A percentile compares a stretch with the other conserved stretches of the same genome.
These are phyloP conservation scores for Pythium insidiosum DNA, from an alignment of 352 stramenopile genomes.

Conservation along the genomic window DNA sequence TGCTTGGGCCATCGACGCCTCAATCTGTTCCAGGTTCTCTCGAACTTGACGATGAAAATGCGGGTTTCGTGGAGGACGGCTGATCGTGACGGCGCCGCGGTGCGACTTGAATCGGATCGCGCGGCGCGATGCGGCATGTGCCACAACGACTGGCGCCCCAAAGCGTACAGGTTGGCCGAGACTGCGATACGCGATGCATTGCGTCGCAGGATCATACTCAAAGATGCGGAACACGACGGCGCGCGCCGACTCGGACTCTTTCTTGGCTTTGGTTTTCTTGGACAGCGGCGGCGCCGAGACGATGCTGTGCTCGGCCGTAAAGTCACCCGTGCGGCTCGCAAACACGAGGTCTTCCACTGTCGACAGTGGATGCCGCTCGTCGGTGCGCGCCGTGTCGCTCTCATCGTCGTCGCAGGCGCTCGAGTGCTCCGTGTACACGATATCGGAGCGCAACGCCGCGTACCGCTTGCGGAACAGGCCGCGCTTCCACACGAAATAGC, in stretches of 20 bases:
- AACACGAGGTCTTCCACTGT: too few species aligned
- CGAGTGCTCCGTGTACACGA: slow-evolving; percentile 20
- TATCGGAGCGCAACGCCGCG: slow-evolving; percentile 48
- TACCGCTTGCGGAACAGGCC: slow-evolving; percentile 68
- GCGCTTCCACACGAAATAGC: slow-evolving; percentile 64
- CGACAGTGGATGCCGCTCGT: too few species aligned
- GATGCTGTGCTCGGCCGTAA: too few species aligned
- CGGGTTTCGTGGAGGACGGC: slow-evolving; percentile 55
- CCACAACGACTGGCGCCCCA: slow-evolving; percentile 38
- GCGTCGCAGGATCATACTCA: slow-evolving; percentile 42
- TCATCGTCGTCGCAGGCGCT: too few species aligned
- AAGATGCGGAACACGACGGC: slow-evolving; percentile 67
- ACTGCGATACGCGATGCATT: slow-evolving; percentile 36
- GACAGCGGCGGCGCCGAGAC: slow-evolving; percentile 1
- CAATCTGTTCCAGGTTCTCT: slow-evolving; percentile 33
- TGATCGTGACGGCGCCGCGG: slow-evolving; percentile 55
- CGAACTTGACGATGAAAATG: slow-evolving; percentile 51
- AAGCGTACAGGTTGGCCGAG: slow-evolving; percentile 56
- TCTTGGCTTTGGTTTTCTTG: slow-evolving; percentile 4
- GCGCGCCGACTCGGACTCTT: slow-evolving; percentile 1
- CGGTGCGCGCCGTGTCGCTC: too few species aligned
- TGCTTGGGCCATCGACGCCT: slow-evolving; percentile 40
- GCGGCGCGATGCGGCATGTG: slow-evolving; percentile 51
- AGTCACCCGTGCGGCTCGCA: too few species aligned
- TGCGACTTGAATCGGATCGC: slow-evolving; percentile 57